A percentile compares a stretch with the other conserved stretches of the same genome.
Evolutionary conservation across 345 rosid genomes (phyloP).

Genomic region (Physaria fendleri): DNA sequence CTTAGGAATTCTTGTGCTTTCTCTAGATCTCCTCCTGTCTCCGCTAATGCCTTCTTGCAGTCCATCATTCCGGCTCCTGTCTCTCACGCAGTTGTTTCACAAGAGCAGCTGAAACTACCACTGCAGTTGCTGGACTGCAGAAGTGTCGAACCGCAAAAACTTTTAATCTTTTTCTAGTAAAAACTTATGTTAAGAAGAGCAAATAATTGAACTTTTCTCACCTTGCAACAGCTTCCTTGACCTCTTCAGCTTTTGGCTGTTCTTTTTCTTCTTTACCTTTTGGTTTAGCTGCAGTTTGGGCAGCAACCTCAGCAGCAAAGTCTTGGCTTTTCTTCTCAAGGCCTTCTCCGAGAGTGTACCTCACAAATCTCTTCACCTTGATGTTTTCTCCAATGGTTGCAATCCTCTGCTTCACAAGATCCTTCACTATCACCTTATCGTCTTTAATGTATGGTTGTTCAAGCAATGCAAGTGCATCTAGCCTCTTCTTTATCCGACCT

Average conservation of each 20-base stretch:
- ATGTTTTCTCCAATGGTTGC: slow-evolving; percentile 94
- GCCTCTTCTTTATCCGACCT: slow-evolving; percentile 84
- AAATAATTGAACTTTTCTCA: slow-evolving; percentile 23
- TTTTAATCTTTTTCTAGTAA: neutral
- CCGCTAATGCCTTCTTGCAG: slow-evolving; percentile 91
- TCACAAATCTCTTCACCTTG: slow-evolving; percentile 74
- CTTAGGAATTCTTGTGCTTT: slow-evolving; percentile 93
- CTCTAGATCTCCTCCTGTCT: slow-evolving; percentile 83
- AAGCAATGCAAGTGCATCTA: slow-evolving; percentile 79
- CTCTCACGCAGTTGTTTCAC: slow-evolving; percentile 91
- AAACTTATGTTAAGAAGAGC: neutral
- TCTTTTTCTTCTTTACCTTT: slow-evolving; percentile 42
- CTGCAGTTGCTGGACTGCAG: slow-evolving; percentile 50
- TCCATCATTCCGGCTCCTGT: slow-evolving; percentile 99
- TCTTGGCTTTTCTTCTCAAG: slow-evolving; percentile 88
- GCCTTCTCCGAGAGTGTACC: slow-evolving; percentile 92
- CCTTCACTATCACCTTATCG: slow-evolving; percentile 83
- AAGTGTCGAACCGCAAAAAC: neutral
- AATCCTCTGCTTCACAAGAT: slow-evolving; percentile 81
- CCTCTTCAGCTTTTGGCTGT: slow-evolving; percentile 46
- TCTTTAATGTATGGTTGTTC: slow-evolving; percentile 93
- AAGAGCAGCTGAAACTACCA: slow-evolving; percentile 68
- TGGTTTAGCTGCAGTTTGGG: slow-evolving; percentile 72
- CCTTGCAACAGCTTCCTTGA: slow-evolving; percentile 54
- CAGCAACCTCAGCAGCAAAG: slow-evolving; percentile 95